phyloP scores from a whole-genome alignment of 768 basidiomycete species.

The Pleurotus citrinopileatus region DNA sequence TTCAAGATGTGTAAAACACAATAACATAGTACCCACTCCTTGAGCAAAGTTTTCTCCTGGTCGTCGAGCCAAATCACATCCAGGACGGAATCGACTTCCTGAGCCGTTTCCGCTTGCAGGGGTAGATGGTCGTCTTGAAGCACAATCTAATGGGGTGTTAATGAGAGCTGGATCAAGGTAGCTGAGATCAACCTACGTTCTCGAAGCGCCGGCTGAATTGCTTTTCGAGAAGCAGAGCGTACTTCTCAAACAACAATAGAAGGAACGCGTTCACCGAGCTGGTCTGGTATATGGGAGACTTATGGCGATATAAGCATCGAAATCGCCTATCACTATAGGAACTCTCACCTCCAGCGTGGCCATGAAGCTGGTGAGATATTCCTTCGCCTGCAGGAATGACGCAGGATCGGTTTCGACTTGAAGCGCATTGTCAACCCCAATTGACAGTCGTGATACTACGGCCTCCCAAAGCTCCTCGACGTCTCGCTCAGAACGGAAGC shows the following conservation, averaged over 20 bases:
- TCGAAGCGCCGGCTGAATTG: conserved; percentile 84
- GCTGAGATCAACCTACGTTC: conserved; percentile 47
- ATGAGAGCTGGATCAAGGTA: background rate
- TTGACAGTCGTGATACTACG: conserved; percentile 69
- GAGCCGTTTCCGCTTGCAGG: conserved; percentile 64
- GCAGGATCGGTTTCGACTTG: conserved; percentile 76
- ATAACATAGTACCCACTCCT: conserved; percentile 37
- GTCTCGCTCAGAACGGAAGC: conserved; percentile 87
- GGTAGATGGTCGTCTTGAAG: conserved; percentile 85
- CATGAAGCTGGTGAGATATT: conserved; percentile 79
- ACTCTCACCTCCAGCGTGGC: conserved; percentile 83
- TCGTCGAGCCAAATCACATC: conserved; percentile 78
- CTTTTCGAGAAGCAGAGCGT: conserved; percentile 74
- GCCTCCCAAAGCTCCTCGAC: conserved; percentile 96
- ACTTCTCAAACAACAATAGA: conserved; percentile 87
- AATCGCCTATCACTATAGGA: background rate
- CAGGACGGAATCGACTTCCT: conserved; percentile 73
- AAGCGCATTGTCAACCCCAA: conserved; percentile 71
- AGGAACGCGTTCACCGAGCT: conserved; percentile 80
- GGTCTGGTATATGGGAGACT: conserved; percentile 89
- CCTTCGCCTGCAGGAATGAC: conserved; percentile 79
- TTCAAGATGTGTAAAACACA: background rate
- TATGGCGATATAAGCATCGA: background rate
- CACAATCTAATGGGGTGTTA: conserved; percentile 56
- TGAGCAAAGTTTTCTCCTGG: conserved; percentile 59